Conservation (phyloP, 345 rosid species). For the Anacardium occidentale region DNA sequence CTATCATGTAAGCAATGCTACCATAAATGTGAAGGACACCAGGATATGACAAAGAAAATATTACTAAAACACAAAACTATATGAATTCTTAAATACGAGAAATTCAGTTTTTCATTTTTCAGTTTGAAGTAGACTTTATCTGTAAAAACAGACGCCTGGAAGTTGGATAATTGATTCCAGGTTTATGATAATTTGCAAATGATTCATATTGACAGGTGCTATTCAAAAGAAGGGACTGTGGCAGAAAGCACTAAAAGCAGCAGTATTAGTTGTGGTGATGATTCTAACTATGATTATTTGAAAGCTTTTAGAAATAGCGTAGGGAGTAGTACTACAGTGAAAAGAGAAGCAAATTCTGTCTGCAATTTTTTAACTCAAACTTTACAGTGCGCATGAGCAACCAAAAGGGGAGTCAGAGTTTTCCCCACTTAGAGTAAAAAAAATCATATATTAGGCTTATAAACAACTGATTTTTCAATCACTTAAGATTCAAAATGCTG, state of each 20-base stretch:
- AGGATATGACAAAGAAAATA: no score
- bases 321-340: conserved; percentile 6
- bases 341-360: conserved; percentile 41
- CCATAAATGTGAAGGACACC: no score
- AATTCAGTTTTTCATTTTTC: no score
- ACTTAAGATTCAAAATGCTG: conserved; percentile 27
- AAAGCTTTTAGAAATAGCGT: conserved; percentile 36
- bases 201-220: not conserved
- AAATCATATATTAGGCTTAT: not conserved
- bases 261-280: conserved; percentile 32
- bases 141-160: no score
- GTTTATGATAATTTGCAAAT: no score
- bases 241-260: conserved; percentile 23
- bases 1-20: no score
- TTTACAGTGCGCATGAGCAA: conserved; percentile 74
- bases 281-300: conserved; percentile 65
- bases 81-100: no score
- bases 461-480: conserved; percentile 8
- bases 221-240: not conserved
- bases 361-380: conserved; percentile 23
- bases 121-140: no score
- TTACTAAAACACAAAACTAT: no score
- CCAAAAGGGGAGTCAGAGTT: conserved; percentile 56
- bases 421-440: conserved; percentile 23
- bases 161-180: no score